Percentiles rank a stretch among this genome's conserved stretches.
Conservation (phyloP, 2,329 filamentous ascomycete species). For the Plectosphaerella sp. region DNA sequence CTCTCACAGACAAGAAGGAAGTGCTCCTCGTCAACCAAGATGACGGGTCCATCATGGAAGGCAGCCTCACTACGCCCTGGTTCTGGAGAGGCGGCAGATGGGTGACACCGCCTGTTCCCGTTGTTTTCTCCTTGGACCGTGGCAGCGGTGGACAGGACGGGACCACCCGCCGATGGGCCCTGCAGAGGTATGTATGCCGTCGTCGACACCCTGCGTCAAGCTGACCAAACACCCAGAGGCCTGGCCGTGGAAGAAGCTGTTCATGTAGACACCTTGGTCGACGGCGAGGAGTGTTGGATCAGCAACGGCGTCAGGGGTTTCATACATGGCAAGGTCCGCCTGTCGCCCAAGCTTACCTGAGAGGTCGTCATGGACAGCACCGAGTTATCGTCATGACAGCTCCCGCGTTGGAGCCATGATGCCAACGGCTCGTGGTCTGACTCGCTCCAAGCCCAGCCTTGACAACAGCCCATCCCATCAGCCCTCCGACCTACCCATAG, state of each 20-base stretch:
- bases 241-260: conserved; percentile 65
- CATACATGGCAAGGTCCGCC: conserved; percentile 39
- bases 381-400: too few relatives aligned
- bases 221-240: conserved; percentile 25
- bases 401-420: too few relatives aligned
- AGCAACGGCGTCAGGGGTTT: conserved; percentile 88
- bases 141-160: conserved; percentile 77
- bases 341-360: not conserved
- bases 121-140: conserved; percentile 23
- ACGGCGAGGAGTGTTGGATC: conserved; percentile 80
- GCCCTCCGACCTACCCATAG: too few relatives aligned
- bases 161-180: conserved; percentile 77
- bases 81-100: conserved; percentile 69
- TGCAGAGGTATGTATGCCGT: conserved; percentile 51
- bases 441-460: too few relatives aligned
- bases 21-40: conserved; percentile 66
- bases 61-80: conserved; percentile 77
- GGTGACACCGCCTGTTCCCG: conserved; percentile 71
- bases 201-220: conserved; percentile 7
- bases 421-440: too few relatives aligned
- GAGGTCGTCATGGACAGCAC: not conserved
- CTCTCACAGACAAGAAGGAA: conserved; percentile 52
- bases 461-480: too few relatives aligned
- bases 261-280: conserved; percentile 50
- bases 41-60: conserved; percentile 72